A percentile compares a stretch with the other conserved stretches of the same genome.
phyloP scores from a whole-genome alignment of 495 filamentous ascomycete genomes.

The Venustampulla echinocandica region DNA sequence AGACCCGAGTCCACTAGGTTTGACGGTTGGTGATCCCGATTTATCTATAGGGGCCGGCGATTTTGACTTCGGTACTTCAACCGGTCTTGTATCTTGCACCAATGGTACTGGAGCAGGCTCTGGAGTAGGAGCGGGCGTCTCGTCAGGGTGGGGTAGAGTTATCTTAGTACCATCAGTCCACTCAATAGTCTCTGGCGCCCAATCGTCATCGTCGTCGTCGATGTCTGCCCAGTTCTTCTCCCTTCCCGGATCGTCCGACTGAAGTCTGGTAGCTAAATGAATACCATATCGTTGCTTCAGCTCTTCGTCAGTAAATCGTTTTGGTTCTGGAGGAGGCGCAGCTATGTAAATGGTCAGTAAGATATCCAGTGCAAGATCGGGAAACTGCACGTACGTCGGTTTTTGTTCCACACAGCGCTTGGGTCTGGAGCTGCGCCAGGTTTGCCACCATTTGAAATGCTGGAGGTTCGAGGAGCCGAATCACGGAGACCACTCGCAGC shows the following conservation, averaged over 20 bases:
- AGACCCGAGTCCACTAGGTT: constrained; percentile 30
- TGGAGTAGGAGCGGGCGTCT: constrained; percentile 29
- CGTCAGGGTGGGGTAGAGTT: constrained; percentile 58
- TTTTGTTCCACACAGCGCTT: constrained; percentile 93
- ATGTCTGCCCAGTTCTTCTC: constrained; percentile 97
- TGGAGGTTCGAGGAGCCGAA: constrained; percentile 38
- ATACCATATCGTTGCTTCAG: constrained; percentile 93
- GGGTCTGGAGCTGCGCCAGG: constrained; percentile 45
- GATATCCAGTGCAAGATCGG: constrained; percentile 1
- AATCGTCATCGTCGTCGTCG: constrained; percentile 96
- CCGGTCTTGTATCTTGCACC: constrained; percentile 22
- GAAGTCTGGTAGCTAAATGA: constrained; percentile 85
- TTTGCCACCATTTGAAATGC: constrained; percentile 49
- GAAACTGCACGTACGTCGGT: constrained; percentile 86
- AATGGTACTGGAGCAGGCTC: constrained; percentile 27
- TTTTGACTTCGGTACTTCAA: constrained; percentile 32
- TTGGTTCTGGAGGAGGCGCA: constrained; percentile 67
- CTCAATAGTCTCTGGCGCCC: constrained; percentile 91
- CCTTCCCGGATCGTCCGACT: constrained; percentile 71
- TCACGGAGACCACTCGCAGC: constrained; percentile 39
- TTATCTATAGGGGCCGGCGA: constrained; percentile 29
- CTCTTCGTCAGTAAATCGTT: constrained; percentile 95
- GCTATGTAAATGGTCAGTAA: constrained; percentile 39
- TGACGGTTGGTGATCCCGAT: constrained; percentile 31
- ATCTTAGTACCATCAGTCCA: constrained; percentile 98